Evolutionary conservation across 2,329 filamentous ascomycete species (phyloP).

Genomic region (Xylaria sp.): DNA sequence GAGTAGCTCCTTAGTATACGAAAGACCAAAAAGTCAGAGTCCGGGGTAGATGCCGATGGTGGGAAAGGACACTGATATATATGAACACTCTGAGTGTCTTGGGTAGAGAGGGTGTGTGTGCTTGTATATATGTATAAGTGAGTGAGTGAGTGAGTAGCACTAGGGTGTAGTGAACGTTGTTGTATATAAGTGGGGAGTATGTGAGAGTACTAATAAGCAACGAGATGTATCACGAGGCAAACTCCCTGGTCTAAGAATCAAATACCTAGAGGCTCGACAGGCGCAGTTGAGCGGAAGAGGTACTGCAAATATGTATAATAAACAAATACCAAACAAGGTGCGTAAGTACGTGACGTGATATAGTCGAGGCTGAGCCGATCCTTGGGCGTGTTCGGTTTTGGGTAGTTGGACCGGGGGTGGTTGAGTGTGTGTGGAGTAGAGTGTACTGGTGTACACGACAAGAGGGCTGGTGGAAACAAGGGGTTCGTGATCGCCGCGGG

Average conservation of each 20-base stretch:
- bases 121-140: constrained; percentile 5
- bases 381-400: constrained; percentile 23
- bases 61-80: constrained; percentile 38
- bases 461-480: constrained; percentile 29
- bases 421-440: constrained; percentile 18
- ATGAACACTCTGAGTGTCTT: constrained; percentile 30
- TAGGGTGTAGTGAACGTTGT: constrained; percentile 8
- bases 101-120: constrained; percentile 24
- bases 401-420: constrained; percentile 13
- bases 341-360: constrained; percentile 42
- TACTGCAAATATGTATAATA: constrained; percentile 18
- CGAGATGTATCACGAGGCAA: constrained; percentile 42
- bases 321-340: constrained; percentile 25
- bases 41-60: constrained; percentile 31
- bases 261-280: constrained; percentile 30
- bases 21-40: constrained; percentile 29
- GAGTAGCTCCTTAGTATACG: not conserved
- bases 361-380: constrained; percentile 43
- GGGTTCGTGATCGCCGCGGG: constrained; percentile 31
- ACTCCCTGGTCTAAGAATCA: constrained; percentile 39
- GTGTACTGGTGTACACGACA: not conserved
- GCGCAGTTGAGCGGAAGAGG: constrained; percentile 32
- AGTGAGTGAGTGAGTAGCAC: constrained; percentile 24
- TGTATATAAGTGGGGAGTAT: constrained; percentile 17
- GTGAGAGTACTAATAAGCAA: constrained; percentile 25